Conservation (phyloP, 2,329 filamentous ascomycete species). For the Epichloe typhina region DNA sequence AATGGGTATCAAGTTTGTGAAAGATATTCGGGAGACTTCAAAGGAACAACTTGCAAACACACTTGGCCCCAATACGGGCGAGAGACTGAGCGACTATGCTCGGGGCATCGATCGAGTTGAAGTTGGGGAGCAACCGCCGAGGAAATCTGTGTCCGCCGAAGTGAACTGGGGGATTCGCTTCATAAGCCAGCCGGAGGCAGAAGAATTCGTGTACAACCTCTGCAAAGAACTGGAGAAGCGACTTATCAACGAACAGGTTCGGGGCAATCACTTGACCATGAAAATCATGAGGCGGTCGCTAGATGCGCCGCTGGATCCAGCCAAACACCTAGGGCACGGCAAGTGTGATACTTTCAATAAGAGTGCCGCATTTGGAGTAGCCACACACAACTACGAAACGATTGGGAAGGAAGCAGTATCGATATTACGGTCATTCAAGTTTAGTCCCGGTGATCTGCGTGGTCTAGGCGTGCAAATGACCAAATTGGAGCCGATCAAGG, state of each 20-base stretch:
- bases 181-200: conserved; percentile 78
- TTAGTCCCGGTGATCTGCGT: conserved; percentile 84
- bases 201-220: conserved; percentile 77
- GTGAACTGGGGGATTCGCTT: conserved; percentile 98
- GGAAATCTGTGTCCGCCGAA: conserved; percentile 93
- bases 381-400: conserved; percentile 60
- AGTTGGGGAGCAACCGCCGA: conserved; percentile 70
- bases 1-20: conserved; percentile 67
- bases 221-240: conserved; percentile 75
- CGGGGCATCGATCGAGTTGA: conserved; percentile 76
- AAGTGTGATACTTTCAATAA: conserved; percentile 94
- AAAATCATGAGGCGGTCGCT: conserved; percentile 84
- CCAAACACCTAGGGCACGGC: conserved; percentile 88
- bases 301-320: conserved; percentile 80
- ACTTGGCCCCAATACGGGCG: conserved; percentile 84
- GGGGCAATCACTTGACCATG: conserved; percentile 77
- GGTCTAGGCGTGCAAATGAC: conserved; percentile 90
- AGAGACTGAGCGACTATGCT: conserved; percentile 81
- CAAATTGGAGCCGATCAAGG: conserved; percentile 71
- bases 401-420: conserved; percentile 76
- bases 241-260: conserved; percentile 70
- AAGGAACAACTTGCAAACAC: conserved; percentile 61
- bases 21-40: conserved; percentile 64
- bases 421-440: conserved; percentile 66
- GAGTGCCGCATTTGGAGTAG: conserved; percentile 66